phyloP scores from a whole-genome alignment of 805 yeast genomes.

The Suhomyces canberraensis region DNA sequence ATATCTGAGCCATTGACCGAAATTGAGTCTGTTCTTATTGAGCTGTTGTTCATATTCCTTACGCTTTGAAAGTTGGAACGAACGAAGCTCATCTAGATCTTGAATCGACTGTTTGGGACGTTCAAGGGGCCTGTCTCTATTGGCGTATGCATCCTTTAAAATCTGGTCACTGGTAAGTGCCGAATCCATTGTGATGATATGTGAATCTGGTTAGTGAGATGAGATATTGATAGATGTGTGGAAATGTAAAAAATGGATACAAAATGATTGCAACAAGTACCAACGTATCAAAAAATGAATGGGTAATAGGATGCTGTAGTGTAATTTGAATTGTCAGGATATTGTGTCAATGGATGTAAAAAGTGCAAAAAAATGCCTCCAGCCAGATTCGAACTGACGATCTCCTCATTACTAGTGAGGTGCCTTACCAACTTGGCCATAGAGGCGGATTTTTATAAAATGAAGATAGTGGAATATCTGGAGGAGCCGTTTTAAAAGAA shows the following conservation, averaged over 20 bases:
- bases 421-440: slow-evolving; percentile 19
- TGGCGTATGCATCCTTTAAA: slow-evolving; percentile 32
- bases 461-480: too few relatives aligned
- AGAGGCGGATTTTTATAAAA: slow-evolving; percentile 7
- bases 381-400: slow-evolving; percentile 20
- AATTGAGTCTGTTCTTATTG: slow-evolving; percentile 75
- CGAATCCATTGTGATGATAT: background rate
- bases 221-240: background rate
- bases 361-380: slow-evolving; percentile 12
- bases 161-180: slow-evolving; percentile 35
- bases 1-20: slow-evolving; percentile 88
- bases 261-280: too few relatives aligned
- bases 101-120: slow-evolving; percentile 36
- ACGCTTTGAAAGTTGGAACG: slow-evolving; percentile 72
- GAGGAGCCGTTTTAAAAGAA: too few relatives aligned
- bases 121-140: slow-evolving; percentile 21
- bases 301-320: background rate
- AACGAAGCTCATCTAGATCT: slow-evolving; percentile 79
- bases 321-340: too few relatives aligned
- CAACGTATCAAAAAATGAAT: too few relatives aligned
- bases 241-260: background rate
- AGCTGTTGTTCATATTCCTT: slow-evolving; percentile 84
- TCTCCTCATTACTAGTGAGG: slow-evolving; percentile 19
- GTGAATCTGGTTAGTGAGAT: too few relatives aligned
- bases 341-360: too few relatives aligned